These are phyloP conservation scores for Somion occarium DNA, from an alignment of 1,284 basidiomycete genomes.

Conservation along the genomic window DNA sequence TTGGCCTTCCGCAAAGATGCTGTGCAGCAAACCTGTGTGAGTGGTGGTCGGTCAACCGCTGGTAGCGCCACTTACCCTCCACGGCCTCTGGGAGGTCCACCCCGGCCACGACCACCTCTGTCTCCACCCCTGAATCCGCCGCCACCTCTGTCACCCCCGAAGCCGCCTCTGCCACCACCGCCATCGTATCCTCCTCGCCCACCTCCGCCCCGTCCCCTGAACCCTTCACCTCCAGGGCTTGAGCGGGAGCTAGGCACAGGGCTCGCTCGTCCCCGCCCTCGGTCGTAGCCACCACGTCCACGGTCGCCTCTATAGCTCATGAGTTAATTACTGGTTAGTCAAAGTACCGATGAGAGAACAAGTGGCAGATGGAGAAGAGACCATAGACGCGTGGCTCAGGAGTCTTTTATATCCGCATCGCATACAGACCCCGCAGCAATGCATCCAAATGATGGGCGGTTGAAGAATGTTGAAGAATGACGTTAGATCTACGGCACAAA, in stretches of 20 bases:
- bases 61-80: slow-evolving; percentile 41
- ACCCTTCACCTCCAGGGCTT: slow-evolving; percentile 21
- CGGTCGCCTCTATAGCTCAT: slow-evolving; percentile 14
- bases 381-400: slow-evolving; percentile 1
- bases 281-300: slow-evolving; percentile 20
- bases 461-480: too few relatives aligned
- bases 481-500: too few relatives aligned
- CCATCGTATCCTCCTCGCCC: slow-evolving; percentile 23
- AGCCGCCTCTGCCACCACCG: slow-evolving; percentile 31
- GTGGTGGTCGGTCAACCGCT: background rate
- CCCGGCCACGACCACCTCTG: slow-evolving; percentile 22
- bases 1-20: slow-evolving; percentile 46
- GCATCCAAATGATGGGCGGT: background rate
- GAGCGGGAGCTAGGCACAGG: slow-evolving; percentile 23
- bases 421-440: background rate
- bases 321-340: background rate
- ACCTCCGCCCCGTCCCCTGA: slow-evolving; percentile 23
- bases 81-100: slow-evolving; percentile 30
- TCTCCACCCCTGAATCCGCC: slow-evolving; percentile 33
- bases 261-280: slow-evolving; percentile 18
- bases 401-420: background rate
- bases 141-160: slow-evolving; percentile 22
- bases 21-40: slow-evolving; percentile 22
- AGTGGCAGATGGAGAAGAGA: background rate
- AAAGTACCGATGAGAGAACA: background rate